Evolutionary conservation across 176 grass and related monocot species (phyloP).

Genomic region (Oryza brachyantha): DNA sequence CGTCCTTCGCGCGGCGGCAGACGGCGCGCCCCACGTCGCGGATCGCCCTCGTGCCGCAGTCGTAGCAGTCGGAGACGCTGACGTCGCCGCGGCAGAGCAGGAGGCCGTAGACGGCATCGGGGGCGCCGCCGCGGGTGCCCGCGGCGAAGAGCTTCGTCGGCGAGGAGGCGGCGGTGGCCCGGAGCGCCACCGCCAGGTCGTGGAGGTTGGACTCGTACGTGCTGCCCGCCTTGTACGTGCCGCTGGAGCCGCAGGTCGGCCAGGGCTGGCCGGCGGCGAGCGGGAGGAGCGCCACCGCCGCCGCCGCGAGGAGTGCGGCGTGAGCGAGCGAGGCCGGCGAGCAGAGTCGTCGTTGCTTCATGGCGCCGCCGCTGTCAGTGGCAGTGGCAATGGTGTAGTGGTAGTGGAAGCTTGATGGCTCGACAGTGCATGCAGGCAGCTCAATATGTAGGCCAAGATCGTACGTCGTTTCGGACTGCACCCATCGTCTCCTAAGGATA

Average conservation of each 20-base stretch:
- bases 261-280: constrained; percentile 20
- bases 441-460: too few relatives aligned
- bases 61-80: constrained; percentile 13
- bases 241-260: background rate
- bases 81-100: constrained; percentile 50
- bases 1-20: constrained; percentile 23
- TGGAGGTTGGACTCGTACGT: constrained; percentile 26
- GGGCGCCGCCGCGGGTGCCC: background rate
- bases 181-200: constrained; percentile 12
- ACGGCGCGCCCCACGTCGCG: background rate
- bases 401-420: too few relatives aligned
- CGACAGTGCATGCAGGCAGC: too few relatives aligned
- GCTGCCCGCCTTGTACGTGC: constrained; percentile 49
- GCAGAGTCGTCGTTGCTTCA: background rate
- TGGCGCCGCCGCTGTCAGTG: too few relatives aligned
- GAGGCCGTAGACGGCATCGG: background rate
- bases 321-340: background rate
- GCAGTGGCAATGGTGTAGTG: too few relatives aligned
- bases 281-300: background rate
- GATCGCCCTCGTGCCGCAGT: constrained; percentile 23
- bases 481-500: too few relatives aligned
- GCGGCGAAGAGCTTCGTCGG: constrained; percentile 2
- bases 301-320: background rate
- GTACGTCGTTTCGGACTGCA: too few relatives aligned
- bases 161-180: background rate